Conservation (phyloP, 1,139 yeast species). For the Zygosaccharomyces pseudobailii region DNA sequence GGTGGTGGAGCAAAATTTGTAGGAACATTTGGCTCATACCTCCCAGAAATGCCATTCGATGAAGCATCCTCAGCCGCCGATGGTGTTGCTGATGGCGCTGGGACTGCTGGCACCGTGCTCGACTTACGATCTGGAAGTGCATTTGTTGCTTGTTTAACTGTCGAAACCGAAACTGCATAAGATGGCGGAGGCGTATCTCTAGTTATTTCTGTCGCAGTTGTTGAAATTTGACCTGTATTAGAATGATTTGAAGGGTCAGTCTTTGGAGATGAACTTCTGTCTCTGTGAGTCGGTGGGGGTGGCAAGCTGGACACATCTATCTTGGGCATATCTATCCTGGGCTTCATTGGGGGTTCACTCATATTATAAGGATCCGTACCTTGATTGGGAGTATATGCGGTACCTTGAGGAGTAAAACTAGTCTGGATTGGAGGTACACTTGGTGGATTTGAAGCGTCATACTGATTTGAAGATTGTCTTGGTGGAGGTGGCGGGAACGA, state of each 20-base stretch:
- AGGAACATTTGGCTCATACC: slow-evolving; percentile 27
- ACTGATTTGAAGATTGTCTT: background rate
- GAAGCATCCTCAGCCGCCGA: background rate
- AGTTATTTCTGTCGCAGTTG: background rate
- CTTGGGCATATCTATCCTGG: slow-evolving; percentile 8
- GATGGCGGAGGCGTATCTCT: background rate
- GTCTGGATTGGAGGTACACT: background rate
- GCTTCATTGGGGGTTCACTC: background rate
- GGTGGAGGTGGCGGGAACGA: background rate
- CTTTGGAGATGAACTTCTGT: slow-evolving; percentile 11
- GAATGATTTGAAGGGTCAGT: background rate
- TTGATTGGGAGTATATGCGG: background rate
- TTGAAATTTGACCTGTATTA: background rate
- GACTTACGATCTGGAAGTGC: background rate
- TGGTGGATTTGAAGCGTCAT: background rate
- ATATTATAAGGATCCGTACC: background rate
- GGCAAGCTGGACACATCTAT: slow-evolving; percentile 20
- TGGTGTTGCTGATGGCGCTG: slow-evolving; percentile 1
- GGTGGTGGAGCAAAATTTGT: slow-evolving; percentile 37
- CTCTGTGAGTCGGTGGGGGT: slow-evolving; percentile 31
- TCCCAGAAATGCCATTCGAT: slow-evolving; percentile 17
- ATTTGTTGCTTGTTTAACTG: background rate
- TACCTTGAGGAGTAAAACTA: background rate
- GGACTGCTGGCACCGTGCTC: background rate
- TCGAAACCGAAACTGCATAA: background rate